phyloP scores from a whole-genome alignment of 2,329 filamentous ascomycete genomes.

The Sarocladium brachiariae region DNA sequence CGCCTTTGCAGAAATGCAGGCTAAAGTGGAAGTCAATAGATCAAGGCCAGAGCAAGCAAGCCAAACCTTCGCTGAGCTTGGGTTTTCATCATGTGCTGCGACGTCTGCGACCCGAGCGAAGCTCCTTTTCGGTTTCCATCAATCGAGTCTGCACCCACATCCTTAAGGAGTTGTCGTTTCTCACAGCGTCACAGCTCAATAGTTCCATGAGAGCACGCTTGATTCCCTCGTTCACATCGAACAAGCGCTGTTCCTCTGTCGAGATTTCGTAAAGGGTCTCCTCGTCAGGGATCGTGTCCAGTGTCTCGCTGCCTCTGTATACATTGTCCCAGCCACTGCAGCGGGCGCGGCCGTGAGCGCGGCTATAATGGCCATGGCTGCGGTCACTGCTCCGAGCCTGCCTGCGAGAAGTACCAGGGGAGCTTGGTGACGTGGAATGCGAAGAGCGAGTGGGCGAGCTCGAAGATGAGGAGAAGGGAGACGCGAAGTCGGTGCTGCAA shows the following conservation, averaged over 20 bases:
- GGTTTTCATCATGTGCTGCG: conserved; percentile 23
- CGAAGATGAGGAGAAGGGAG: conserved; percentile 43
- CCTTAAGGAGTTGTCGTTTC: conserved; percentile 43
- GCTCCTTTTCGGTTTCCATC: conserved; percentile 54
- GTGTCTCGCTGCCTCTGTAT: conserved; percentile 17
- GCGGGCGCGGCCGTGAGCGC: conserved; percentile 23
- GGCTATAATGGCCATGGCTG: conserved; percentile 21
- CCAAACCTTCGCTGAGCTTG: too few species aligned
- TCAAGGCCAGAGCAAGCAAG: too few species aligned
- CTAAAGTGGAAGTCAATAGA: background rate
- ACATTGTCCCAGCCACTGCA: conserved; percentile 27
- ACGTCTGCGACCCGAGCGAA: conserved; percentile 45
- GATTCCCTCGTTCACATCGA: conserved; percentile 52
- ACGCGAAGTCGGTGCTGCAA: conserved; percentile 25
- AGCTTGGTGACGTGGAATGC: conserved; percentile 29
- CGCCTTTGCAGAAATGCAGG: background rate
- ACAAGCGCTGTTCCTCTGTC: conserved; percentile 46
- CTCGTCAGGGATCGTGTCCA: conserved; percentile 40
- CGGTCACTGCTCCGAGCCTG: conserved; percentile 29
- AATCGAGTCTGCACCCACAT: conserved; percentile 53
- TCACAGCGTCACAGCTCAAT: conserved; percentile 51
- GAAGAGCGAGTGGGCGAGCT: conserved; percentile 53
- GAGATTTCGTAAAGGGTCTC: conserved; percentile 42
- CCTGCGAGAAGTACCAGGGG: conserved; percentile 38
- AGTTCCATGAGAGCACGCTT: conserved; percentile 56